Evolutionary conservation across 192 early-diverging fungal genomes (phyloP).

Genomic region (Gonapodya sp.): DNA sequence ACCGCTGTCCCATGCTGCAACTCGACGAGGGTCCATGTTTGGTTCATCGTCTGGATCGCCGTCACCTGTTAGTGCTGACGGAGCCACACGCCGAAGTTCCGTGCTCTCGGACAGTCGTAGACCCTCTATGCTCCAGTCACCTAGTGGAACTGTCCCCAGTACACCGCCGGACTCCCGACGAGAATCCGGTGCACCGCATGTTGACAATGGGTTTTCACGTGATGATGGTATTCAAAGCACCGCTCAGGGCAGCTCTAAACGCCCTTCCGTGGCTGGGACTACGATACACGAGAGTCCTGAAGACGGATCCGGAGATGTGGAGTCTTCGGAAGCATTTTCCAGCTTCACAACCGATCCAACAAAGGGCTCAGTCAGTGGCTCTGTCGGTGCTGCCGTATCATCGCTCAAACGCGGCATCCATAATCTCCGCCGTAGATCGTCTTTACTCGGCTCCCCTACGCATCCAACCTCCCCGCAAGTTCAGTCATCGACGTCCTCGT

Average conservation of each 20-base stretch:
- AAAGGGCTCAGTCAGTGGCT: not conserved
- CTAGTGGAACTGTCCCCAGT: not conserved
- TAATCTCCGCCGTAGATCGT: not conserved
- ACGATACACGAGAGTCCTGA: not conserved
- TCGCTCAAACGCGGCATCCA: not conserved
- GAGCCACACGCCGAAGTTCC: not conserved
- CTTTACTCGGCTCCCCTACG: not conserved
- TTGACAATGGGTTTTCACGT: no score
- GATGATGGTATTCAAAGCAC: no score
- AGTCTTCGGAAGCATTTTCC: not conserved
- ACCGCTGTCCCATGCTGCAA: not conserved
- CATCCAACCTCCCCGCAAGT: not conserved
- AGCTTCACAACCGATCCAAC: not conserved
- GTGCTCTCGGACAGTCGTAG: not conserved
- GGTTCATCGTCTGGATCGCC: not conserved
- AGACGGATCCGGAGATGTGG: not conserved
- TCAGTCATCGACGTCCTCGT: not conserved
- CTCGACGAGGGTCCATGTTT: not conserved
- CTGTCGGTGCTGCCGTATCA: not conserved
- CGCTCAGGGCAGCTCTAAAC: not conserved
- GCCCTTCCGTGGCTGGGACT: not conserved
- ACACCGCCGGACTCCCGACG: not conserved
- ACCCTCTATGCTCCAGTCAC: not conserved
- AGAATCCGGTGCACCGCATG: no score
- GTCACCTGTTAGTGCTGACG: not conserved